Conservation (phyloP, 2,329 filamentous ascomycete genomes). For the Aureobasidium sp. region DNA sequence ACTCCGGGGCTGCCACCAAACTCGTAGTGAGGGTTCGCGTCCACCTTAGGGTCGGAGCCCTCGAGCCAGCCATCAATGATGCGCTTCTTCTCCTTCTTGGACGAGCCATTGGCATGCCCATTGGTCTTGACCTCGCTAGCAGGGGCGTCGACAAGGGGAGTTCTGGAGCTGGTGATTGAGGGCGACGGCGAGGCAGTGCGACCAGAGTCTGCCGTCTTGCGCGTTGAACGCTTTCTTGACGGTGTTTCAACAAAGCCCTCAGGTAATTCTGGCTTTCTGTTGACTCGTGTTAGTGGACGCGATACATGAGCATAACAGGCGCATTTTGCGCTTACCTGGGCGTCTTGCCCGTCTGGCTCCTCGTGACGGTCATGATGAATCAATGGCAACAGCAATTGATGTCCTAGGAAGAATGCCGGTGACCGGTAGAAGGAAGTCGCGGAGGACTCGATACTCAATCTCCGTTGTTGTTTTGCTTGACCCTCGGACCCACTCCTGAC, state of each 20-base stretch:
- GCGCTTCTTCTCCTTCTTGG: constrained; percentile 25
- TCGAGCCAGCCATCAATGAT: constrained; percentile 33
- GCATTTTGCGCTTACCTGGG: constrained; percentile 33
- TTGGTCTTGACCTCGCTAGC: constrained; percentile 18
- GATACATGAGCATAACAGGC: constrained; percentile 8
- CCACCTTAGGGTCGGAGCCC: constrained; percentile 34
- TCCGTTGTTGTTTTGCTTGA: constrained; percentile 10
- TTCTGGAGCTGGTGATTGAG: constrained; percentile 15
- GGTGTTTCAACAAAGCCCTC: constrained; percentile 45
- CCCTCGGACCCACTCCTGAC: constrained; percentile 9
- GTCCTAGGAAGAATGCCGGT: constrained; percentile 6
- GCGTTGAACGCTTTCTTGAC: constrained; percentile 33
- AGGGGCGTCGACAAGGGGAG: constrained; percentile 18
- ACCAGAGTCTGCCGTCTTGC: constrained; percentile 32
- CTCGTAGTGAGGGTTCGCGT: constrained; percentile 54
- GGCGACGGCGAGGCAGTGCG: constrained; percentile 31
- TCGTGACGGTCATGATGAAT: constrained; percentile 30
- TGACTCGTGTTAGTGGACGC: constrained; percentile 2
- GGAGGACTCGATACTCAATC: constrained; percentile 8
- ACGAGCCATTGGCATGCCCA: constrained; percentile 28
- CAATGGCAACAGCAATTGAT: not conserved
- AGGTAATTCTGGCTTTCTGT: constrained; percentile 33
- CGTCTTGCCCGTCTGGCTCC: constrained; percentile 43
- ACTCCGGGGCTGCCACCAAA: constrained; percentile 86
- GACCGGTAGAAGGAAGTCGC: constrained; percentile 3